Conservation (phyloP, 2,329 filamentous ascomycete genomes). For the Paecilomyces dactylethromorphus region DNA sequence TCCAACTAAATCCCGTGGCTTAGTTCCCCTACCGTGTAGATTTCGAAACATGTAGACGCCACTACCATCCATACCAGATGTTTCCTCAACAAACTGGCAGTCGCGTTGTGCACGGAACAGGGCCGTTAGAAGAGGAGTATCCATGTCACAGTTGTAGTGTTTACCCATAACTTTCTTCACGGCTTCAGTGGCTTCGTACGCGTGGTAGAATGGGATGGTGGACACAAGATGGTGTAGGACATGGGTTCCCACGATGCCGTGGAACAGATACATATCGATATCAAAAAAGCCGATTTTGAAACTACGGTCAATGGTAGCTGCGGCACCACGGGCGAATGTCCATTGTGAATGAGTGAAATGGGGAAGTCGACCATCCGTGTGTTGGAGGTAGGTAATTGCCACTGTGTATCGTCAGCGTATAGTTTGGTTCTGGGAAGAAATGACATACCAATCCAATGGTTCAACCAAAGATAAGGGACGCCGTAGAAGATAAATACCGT, state of each 20-base stretch:
- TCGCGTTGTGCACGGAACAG: not conserved
- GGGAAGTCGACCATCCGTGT: conserved; percentile 53
- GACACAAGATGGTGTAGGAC: not conserved
- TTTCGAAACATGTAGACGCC: not conserved
- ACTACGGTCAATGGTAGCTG: conserved; percentile 57
- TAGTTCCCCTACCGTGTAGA: not conserved
- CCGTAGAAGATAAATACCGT: not conserved
- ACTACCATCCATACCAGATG: not conserved
- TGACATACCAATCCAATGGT: not conserved
- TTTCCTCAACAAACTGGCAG: not conserved
- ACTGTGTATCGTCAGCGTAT: conserved; percentile 36
- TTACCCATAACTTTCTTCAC: not conserved
- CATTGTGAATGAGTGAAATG: conserved; percentile 54
- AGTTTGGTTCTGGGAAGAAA: not conserved
- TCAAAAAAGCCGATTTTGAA: conserved; percentile 44
- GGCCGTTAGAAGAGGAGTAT: not conserved
- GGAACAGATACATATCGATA: conserved; percentile 57
- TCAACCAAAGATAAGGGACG: not conserved
- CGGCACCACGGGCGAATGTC: conserved; percentile 56
- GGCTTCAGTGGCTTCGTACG: not conserved
- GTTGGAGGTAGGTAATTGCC: conserved; percentile 68
- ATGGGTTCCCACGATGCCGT: conserved; percentile 49
- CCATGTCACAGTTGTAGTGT: not conserved
- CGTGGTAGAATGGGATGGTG: not conserved
- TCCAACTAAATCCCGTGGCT: not conserved